Evolutionary conservation across 2,329 filamentous ascomycete genomes (phyloP).

Genomic region (Calcarisporium arbuscula): DNA sequence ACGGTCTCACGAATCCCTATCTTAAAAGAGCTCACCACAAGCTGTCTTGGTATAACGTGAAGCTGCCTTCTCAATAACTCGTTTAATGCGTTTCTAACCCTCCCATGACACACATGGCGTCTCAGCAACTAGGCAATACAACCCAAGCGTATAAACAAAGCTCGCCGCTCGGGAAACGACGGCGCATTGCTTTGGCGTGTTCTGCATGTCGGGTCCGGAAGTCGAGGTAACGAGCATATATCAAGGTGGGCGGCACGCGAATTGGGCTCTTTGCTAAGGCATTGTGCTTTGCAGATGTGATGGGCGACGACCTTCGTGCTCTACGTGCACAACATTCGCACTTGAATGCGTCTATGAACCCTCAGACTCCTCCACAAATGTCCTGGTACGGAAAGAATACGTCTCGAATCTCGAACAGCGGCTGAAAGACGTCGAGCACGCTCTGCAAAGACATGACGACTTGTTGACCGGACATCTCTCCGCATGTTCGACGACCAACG

Average conservation of each 20-base stretch:
- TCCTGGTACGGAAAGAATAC: conserved; percentile 10
- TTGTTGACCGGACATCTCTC: conserved; percentile 3
- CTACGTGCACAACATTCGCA: conserved; percentile 11
- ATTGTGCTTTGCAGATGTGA: conserved; percentile 13
- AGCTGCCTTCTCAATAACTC: too few relatives aligned
- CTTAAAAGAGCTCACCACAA: too few relatives aligned
- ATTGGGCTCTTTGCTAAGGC: too few relatives aligned
- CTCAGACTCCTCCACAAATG: conserved; percentile 11
- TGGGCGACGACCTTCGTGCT: conserved; percentile 14
- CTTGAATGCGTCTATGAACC: conserved; percentile 16
- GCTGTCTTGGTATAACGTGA: too few relatives aligned
- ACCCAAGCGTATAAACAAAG: too few relatives aligned
- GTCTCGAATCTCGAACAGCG: conserved; percentile 11
- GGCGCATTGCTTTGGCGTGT: conserved; percentile 2
- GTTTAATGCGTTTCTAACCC: too few relatives aligned
- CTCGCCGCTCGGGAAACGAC: too few relatives aligned
- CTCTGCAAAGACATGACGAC: conserved; percentile 11
- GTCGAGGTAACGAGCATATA: too few relatives aligned
- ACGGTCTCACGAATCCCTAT: too few relatives aligned
- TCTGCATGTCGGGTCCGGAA: conserved; percentile 16
- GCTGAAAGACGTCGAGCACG: conserved; percentile 12
- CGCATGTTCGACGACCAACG: neutral
- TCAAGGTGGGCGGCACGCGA: too few relatives aligned
- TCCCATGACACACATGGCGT: too few relatives aligned
- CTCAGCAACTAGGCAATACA: too few relatives aligned